A percentile compares a stretch with the other conserved stretches of the same genome.
phyloP scores from a whole-genome alignment of 371 early-diverging fungal species.

The Mucor ambiguus region DNA sequence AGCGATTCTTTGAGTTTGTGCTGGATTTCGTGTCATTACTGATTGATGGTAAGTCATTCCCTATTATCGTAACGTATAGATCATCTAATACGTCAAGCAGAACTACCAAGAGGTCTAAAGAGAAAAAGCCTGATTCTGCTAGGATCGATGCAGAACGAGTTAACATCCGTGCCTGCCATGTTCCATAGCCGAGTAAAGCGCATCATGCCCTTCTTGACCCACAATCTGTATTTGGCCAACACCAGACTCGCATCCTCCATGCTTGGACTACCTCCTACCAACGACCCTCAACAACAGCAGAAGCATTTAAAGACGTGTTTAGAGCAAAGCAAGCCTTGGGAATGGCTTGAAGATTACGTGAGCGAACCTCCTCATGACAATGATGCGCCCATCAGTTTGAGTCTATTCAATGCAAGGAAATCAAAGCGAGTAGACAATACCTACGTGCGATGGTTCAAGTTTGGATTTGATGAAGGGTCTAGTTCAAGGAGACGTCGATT shows the following conservation, averaged over 20 bases:
- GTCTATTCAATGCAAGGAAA: conserved; percentile 42
- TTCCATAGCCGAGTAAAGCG: conserved; percentile 61
- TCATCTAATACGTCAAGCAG: conserved; percentile 11
- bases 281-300: conserved; percentile 43
- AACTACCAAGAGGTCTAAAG: conserved; percentile 41
- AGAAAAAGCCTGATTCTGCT: conserved; percentile 37
- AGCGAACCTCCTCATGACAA: conserved; percentile 50
- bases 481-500: background rate
- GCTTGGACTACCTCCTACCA: conserved; percentile 23
- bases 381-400: conserved; percentile 47
- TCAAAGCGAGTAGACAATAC: conserved; percentile 38
- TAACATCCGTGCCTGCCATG: conserved; percentile 53
- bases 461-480: conserved; percentile 34
- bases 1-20: conserved; percentile 62
- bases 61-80: background rate
- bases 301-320: conserved; percentile 40
- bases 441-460: conserved; percentile 48
- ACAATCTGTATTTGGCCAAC: conserved; percentile 60
- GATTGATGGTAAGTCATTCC: conserved; percentile 48
- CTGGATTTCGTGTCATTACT: conserved; percentile 61
- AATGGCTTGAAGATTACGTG: conserved; percentile 66
- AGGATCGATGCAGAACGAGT: conserved; percentile 41
- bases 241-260: conserved; percentile 36
- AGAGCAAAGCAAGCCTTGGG: conserved; percentile 64
- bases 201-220: conserved; percentile 60